Evolutionary conservation across 148 eudicot species (phyloP).

Genomic region (Heliosperma pusillum): DNA sequence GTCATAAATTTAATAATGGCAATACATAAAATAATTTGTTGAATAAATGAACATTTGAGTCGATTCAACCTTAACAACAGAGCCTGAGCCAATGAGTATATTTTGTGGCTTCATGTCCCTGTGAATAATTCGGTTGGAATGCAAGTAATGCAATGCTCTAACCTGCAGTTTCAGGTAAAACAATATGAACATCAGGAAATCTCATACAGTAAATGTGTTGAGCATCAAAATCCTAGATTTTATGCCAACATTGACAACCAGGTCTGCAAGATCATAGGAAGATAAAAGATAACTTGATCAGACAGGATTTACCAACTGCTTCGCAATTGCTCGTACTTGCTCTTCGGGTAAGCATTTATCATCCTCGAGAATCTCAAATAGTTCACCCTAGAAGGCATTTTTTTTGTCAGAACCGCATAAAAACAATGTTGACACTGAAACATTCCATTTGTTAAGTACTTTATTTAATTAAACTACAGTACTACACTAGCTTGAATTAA

Average conservation of each 20-base stretch:
- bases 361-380: constrained; percentile 95
- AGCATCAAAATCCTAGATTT: not conserved
- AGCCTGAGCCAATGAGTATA: constrained; percentile 92
- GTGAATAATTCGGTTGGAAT: constrained; percentile 92
- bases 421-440: not conserved
- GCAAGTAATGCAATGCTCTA: constrained; percentile 87
- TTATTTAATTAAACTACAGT: not conserved
- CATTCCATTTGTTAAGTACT: not conserved
- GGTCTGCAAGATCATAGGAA: not conserved
- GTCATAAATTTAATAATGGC: not conserved
- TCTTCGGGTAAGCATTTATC: constrained; percentile 98
- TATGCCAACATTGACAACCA: constrained; percentile 1
- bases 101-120: constrained; percentile 99
- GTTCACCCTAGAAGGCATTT: constrained; percentile 62
- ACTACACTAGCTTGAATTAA: not conserved
- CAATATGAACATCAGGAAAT: not conserved
- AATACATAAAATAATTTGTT: not conserved
- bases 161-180: constrained; percentile 47
- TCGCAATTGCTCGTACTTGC: constrained; percentile 96
- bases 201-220: not conserved
- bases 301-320: constrained; percentile 69
- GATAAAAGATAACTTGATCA: not conserved
- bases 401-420: constrained; percentile 9
- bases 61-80: constrained; percentile 69
- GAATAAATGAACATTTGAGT: constrained; percentile 4